Evolutionary conservation across 495 filamentous ascomycete species (phyloP).

Genomic region (Aspergillus affinis): DNA sequence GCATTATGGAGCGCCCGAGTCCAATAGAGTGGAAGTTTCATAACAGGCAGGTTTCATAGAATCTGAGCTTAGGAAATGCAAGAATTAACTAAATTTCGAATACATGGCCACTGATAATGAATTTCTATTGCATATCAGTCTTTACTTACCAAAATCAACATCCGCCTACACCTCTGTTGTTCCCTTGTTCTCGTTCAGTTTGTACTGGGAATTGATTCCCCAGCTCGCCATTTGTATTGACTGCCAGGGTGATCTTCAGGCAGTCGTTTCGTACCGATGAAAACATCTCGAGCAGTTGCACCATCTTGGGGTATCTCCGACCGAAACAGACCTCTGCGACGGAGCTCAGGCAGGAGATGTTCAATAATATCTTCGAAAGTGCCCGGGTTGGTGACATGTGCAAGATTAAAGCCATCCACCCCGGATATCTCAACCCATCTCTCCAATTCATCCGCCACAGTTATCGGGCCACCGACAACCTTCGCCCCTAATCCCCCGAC

Average conservation of each 20-base stretch:
- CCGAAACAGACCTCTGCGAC: constrained; percentile 50
- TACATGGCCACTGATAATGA: too few species aligned
- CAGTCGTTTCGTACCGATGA: constrained; percentile 33
- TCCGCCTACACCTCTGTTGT: too few species aligned
- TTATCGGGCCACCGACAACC: constrained; percentile 43
- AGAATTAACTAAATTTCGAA: too few species aligned
- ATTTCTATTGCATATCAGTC: too few species aligned
- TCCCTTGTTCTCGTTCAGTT: too few species aligned
- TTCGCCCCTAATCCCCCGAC: constrained; percentile 51
- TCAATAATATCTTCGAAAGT: constrained; percentile 58
- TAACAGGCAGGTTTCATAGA: background rate
- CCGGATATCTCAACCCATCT: constrained; percentile 46
- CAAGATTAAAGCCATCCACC: constrained; percentile 55
- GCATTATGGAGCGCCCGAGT: background rate
- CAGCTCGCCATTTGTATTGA: constrained; percentile 32
- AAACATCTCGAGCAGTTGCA: constrained; percentile 53
- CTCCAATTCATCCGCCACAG: constrained; percentile 52
- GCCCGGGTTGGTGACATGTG: constrained; percentile 52
- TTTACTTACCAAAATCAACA: too few species aligned
- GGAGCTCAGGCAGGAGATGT: constrained; percentile 52
- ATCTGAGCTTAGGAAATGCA: too few species aligned
- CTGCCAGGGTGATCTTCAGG: constrained; percentile 32
- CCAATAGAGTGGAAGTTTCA: background rate
- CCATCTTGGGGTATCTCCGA: constrained; percentile 47
- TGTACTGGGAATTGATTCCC: constrained; percentile 24